phyloP scores from a whole-genome alignment of 805 yeast species.

The Kuraishia piskuri region DNA sequence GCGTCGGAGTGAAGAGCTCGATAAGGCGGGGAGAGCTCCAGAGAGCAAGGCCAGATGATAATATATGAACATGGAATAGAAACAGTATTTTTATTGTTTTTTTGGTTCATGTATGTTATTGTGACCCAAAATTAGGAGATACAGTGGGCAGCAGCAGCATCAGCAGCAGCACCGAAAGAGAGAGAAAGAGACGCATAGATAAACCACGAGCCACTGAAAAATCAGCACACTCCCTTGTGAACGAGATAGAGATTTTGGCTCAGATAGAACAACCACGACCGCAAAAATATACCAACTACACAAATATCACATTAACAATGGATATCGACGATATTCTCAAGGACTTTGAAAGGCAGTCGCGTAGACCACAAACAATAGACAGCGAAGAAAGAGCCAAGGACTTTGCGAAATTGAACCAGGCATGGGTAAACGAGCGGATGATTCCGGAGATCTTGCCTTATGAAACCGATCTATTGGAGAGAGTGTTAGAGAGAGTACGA shows the following conservation, averaged over 20 bases:
- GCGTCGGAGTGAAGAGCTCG: not conserved
- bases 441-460: conserved; percentile 83
- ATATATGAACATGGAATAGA: too few relatives aligned
- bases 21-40: not conserved
- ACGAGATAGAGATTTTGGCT: too few relatives aligned
- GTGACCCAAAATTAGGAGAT: too few relatives aligned
- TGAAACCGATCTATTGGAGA: conserved; percentile 48
- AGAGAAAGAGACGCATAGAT: too few relatives aligned
- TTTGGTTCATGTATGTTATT: too few relatives aligned
- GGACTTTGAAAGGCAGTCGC: conserved; percentile 43
- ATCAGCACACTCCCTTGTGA: too few relatives aligned
- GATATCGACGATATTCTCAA: conserved; percentile 64
- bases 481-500: conserved; percentile 51
- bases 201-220: too few relatives aligned
- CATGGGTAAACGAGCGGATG: conserved; percentile 81
- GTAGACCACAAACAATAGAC: conserved; percentile 16
- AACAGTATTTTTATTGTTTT: too few relatives aligned
- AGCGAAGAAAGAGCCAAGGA: conserved; percentile 24
- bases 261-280: too few relatives aligned
- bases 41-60: not conserved
- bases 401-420: conserved; percentile 37
- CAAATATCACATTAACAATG: conserved; percentile 16
- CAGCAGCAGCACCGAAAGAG: too few relatives aligned
- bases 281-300: not conserved
- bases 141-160: too few relatives aligned